Base-by-base conservation (phyloP, 306 rosid genomes). In the Herpetospermum pedunculosum region DNA sequence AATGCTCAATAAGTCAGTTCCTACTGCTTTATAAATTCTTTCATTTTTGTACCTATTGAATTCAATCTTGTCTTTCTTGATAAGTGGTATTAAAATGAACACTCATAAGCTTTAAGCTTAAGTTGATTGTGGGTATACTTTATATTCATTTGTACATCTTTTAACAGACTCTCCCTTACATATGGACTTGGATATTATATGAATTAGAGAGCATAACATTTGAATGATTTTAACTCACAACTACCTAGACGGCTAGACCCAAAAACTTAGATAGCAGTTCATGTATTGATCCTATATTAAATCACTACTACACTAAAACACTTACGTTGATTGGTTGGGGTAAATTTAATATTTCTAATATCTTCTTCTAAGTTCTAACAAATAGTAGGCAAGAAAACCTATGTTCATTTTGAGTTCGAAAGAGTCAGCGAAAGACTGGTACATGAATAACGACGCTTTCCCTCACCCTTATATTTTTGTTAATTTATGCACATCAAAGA, bases 1-100 rank as follows among this genome's bases (percentile, higher is more conserved):
- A 80, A 93, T 90, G 97, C 86, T 93, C 14, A 87, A 81, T 80
- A 90, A 81, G 97, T 92, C 76, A 70, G 71, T 60, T 4, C 13
- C 14, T 13, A 1, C 14, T 23, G 9, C 3, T 43, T 40, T 67
- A 5, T 15, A 26, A 21, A 67, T 67, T 67, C 21, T 67, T 67
- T 5, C 73, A 41, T 67, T 67, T 67, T 23, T 59, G 2, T 8
- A 59, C 67, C 29, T 21, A 4, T 38, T 37, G 32, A 40, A 10
- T 65, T 64, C 29, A 64, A 35, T 32, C 48, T 19, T 1, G 4
- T 64, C 4, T 9, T 64, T 64, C 18, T 38, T 38, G 49, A 32
- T 1, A 59, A 59, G 4, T 52, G 13, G 14, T 52, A 52, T 28
- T 28, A 28, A 21, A 21, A n/a, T 52, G 4, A 52, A 12, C 58